phyloP scores from a whole-genome alignment of 2,329 filamentous ascomycete genomes.

The Davidsoniella australis region DNA sequence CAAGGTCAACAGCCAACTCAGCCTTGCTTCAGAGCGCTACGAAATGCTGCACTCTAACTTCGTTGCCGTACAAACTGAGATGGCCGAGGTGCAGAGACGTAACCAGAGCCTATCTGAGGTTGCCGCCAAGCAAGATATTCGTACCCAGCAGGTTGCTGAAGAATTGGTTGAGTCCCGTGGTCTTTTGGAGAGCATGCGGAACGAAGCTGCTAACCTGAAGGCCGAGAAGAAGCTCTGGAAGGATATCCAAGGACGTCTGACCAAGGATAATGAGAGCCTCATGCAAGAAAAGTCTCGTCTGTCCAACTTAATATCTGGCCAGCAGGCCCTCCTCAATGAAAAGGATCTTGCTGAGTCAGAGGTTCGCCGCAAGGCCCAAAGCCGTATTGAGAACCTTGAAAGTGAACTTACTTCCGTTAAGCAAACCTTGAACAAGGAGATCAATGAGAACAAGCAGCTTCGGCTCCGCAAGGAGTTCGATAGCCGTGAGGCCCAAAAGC shows the following conservation, averaged over 20 bases:
- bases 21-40: constrained; percentile 65
- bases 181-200: constrained; percentile 69
- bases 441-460: constrained; percentile 70
- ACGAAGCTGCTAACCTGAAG: constrained; percentile 82
- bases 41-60: constrained; percentile 85
- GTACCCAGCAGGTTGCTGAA: constrained; percentile 80
- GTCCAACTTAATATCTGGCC: constrained; percentile 63
- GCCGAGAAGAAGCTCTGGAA: constrained; percentile 92
- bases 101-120: constrained; percentile 61
- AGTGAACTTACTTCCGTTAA: constrained; percentile 62
- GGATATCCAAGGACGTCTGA: constrained; percentile 74
- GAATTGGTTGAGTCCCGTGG: constrained; percentile 78
- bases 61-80: constrained; percentile 66
- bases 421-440: constrained; percentile 65
- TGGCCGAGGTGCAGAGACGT: constrained; percentile 70
- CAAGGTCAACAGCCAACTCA: constrained; percentile 62
- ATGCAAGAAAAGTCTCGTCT: constrained; percentile 72
- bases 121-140: constrained; percentile 76
- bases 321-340: constrained; percentile 84
- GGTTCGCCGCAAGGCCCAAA: constrained; percentile 60
- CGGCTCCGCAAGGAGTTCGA: constrained; percentile 80
- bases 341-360: constrained; percentile 74
- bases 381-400: constrained; percentile 62
- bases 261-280: constrained; percentile 72
- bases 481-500: constrained; percentile 68